Base-by-base conservation (phyloP, 371 early-diverging fungal genomes). In the Mortierella sp. region DNA sequence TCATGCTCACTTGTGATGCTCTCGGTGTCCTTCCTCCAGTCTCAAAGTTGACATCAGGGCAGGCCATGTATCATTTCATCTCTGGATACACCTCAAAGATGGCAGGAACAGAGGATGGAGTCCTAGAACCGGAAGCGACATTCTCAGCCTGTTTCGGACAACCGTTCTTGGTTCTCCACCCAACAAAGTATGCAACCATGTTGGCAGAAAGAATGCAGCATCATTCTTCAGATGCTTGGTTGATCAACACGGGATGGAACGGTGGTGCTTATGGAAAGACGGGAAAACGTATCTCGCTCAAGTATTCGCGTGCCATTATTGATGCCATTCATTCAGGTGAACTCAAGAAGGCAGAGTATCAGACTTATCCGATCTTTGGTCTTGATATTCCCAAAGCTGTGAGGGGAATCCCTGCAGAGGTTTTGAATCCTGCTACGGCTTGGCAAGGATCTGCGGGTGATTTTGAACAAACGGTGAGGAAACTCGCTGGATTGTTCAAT, bases 191-290 rank as follows among this genome's bases (percentile, higher is more conserved):
- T 83, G 98, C 98, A 31, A 87, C 89, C 79, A 97, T 97, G 97
- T 84, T 98, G 60, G 97, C 97, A 17, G 88, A 93, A 42, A 95
- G 95, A 90, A 95, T 97, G 91, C 81, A 87, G 68, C 55, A 92
- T 54, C 94, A 97, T 86, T 84, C 89, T 75, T 94, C 94, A 59
- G 83, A 93, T 76, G 97, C 94, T 28, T 98, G 97, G 97, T 84
- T 98, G 80, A 91, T 98, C 85, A 98, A 98, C 91, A 98, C 98
- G 43, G 98, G 98, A 56, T 98, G 98, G 98, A 94, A 87, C 81
- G 97, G 98, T 78, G 98, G 98, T 56, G 86, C 89, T 21, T 95
- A 94, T 81, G 94, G 93, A 61, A 81, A 83, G 31, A 31, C 42
- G n/a, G 96, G 96, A 64, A 94, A 95, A 89, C 95, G 98, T 50